phyloP scores from a whole-genome alignment of 2,329 filamentous ascomycete species.

The Emericellopsis atlantica region DNA sequence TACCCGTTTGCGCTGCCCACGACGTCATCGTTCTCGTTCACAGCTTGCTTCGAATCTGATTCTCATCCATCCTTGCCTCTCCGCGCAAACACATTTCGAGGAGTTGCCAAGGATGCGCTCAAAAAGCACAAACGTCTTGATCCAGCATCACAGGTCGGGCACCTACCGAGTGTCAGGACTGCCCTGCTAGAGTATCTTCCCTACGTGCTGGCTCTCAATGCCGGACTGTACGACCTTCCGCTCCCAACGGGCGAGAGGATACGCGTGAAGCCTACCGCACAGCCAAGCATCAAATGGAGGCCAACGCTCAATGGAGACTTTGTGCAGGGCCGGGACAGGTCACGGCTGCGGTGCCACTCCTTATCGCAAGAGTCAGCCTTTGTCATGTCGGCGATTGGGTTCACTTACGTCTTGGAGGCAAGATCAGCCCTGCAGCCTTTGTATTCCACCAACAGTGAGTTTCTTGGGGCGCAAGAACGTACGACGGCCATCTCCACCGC shows the following conservation, averaged over 20 bases:
- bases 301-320: conserved; percentile 58
- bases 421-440: conserved; percentile 61
- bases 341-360: conserved; percentile 57
- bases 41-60: conserved; percentile 60
- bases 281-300: conserved; percentile 45
- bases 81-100: conserved; percentile 69
- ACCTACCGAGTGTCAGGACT: conserved; percentile 57
- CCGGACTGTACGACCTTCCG: conserved; percentile 45
- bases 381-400: conserved; percentile 62
- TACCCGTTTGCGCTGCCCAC: conserved; percentile 83
- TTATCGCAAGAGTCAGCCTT: conserved; percentile 80
- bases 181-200: conserved; percentile 69
- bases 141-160: conserved; percentile 53
- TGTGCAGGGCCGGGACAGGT: conserved; percentile 49
- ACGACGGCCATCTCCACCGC: conserved; percentile 58
- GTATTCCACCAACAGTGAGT: conserved; percentile 51
- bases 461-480: conserved; percentile 52
- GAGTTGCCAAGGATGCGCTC: conserved; percentile 68
- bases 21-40: conserved; percentile 76
- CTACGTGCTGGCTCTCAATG: conserved; percentile 67
- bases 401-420: conserved; percentile 60
- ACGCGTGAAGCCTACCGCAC: conserved; percentile 26
- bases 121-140: conserved; percentile 87
- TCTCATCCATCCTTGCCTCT: conserved; percentile 85
- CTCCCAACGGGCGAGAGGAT: conserved; percentile 43